Evolutionary conservation across 306 rosid genomes (phyloP).

Genomic region (Quillaja saponaria): DNA sequence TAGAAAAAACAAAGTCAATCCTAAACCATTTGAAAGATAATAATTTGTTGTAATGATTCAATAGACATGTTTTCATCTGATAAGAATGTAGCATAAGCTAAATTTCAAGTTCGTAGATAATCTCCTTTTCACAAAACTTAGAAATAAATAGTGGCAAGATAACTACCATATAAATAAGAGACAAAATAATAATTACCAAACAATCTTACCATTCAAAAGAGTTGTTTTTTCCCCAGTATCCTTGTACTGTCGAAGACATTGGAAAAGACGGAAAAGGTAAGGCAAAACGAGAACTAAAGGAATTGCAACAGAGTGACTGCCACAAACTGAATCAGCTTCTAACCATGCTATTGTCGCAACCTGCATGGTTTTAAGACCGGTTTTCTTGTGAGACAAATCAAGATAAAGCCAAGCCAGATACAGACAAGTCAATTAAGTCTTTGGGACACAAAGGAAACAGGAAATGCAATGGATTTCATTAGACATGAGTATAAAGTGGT

Average conservation of each 20-base stretch:
- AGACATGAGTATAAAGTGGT: no score
- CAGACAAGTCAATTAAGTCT: slow-evolving; percentile 13
- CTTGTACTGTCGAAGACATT: slow-evolving; percentile 94
- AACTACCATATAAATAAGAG: slow-evolving; percentile 8
- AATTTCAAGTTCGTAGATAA: background rate
- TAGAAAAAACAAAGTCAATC: no score
- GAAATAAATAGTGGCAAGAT: slow-evolving; percentile 12
- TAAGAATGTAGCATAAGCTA: background rate
- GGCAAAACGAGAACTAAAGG: slow-evolving; percentile 95
- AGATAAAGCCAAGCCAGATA: slow-evolving; percentile 23
- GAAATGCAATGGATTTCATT: background rate
- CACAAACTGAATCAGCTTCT: slow-evolving; percentile 99
- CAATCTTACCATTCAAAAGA: slow-evolving; percentile 80
- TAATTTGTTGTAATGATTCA: background rate
- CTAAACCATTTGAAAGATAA: no score
- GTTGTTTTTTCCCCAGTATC: slow-evolving; percentile 80
- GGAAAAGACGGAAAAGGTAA: slow-evolving; percentile 90
- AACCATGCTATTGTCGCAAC: slow-evolving; percentile 99
- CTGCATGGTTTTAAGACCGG: slow-evolving; percentile 46
- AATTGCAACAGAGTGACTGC: slow-evolving; percentile 80
- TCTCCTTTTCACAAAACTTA: slow-evolving; percentile 11
- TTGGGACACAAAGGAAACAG: background rate
- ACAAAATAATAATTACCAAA: slow-evolving; percentile 10
- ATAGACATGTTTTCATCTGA: background rate
- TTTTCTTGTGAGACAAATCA: slow-evolving; percentile 29